Conservation (phyloP, 805 yeast species). For the Suhomyces pyralidae region DNA sequence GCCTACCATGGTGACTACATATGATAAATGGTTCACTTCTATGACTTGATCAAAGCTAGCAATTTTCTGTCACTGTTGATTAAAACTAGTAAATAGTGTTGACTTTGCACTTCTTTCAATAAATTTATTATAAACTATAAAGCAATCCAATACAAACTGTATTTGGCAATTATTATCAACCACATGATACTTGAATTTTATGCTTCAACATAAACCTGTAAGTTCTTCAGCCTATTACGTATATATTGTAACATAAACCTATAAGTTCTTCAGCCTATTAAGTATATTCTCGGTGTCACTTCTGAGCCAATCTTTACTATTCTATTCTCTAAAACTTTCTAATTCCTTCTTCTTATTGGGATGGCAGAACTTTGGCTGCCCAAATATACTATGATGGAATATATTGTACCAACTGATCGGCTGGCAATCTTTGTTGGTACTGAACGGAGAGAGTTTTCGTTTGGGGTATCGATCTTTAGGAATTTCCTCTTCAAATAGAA, state of each 20-base stretch:
- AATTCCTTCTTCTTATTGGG: not conserved
- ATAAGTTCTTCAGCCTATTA: too few species aligned
- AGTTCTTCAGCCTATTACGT: too few species aligned
- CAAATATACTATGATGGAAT: conserved; percentile 50
- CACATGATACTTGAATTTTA: too few species aligned
- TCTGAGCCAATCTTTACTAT: too few species aligned
- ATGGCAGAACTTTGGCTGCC: conserved; percentile 39
- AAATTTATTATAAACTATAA: not conserved
- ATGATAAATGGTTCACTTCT: not conserved
- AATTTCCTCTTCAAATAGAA: conserved; percentile 5
- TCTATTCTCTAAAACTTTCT: too few species aligned
- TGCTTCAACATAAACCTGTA: too few species aligned
- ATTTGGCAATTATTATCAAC: too few species aligned
- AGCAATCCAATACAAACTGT: too few species aligned
- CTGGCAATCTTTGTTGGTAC: conserved; percentile 35
- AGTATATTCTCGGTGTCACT: too few species aligned
- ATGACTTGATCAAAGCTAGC: not conserved
- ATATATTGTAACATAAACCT: too few species aligned
- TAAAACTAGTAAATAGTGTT: not conserved
- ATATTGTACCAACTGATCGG: conserved; percentile 52
- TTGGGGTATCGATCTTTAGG: not conserved
- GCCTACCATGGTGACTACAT: conserved; percentile 5
- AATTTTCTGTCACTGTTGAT: not conserved
- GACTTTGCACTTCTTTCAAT: not conserved
- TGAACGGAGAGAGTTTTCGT: conserved; percentile 3